Evolutionary conservation across 2,329 filamentous ascomycete genomes (phyloP), one percentile per base, ranked within the genome.

Genomic region (Fusarium humuli): DNA sequence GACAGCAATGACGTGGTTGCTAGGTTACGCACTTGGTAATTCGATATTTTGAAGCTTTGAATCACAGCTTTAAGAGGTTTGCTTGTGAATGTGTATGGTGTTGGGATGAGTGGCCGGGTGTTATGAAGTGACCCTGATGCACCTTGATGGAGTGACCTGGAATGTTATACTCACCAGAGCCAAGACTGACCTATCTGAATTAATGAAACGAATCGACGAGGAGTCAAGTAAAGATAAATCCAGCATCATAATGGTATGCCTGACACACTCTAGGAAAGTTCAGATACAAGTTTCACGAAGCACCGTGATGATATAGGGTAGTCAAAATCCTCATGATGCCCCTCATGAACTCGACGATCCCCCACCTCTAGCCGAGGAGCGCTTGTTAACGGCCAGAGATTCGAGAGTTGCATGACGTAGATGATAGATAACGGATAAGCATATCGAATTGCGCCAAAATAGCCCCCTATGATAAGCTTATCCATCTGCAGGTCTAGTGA

Each of bases 391-490:
- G 40, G 46, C 18, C 23, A 23, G 44, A 48, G 23, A 45, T 20
- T 63, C 25, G 34, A 49, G 11, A 40, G 6, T 25, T 34, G 18
- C 27, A 53, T 71, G 68, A 71, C 71, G 71, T 73, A 57, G 54
- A 42, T 49, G 45, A 49, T 44, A 45, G 30, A 50, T 50, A 64
- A 45, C 12, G 42, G 53, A 44, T 57, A 40, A 57, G 30, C 53
- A 45, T 30, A n/a, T n/a, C 13, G 16, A 7, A 34, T 29, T 32
- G 25, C 25, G 47, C 42, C 34, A 63, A 42, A 63, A 34, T 47
- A 67, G 34, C 49, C 41, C 59, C 60, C 30, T 41, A 9, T 18
- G 69, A 69, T 74, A 73, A 73, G 63, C 64, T 73, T 73, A 73
- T 71, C 45, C 42, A 23, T 22, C 48, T 50, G 41, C 62, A 61